Percentiles rank a stretch among this genome's conserved stretches.
phyloP scores from a whole-genome alignment of 208 protist genomes.

The Leishmania gerbilli region DNA sequence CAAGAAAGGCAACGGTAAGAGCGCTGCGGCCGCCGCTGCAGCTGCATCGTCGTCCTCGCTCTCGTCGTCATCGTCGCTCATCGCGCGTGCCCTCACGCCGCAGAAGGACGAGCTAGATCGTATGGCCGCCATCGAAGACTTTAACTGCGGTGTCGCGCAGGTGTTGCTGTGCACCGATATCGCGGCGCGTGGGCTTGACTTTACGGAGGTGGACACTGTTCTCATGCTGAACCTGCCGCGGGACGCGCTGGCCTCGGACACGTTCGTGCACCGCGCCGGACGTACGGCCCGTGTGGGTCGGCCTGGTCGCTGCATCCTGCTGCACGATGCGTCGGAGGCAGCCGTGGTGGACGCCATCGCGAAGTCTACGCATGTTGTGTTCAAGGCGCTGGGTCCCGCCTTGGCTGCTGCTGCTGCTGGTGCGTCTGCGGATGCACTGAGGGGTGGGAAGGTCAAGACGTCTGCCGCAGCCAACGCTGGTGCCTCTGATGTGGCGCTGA shows the following conservation, averaged over 20 bases:
- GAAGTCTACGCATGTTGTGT: slow-evolving; percentile 67
- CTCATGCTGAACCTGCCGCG: slow-evolving; percentile 96
- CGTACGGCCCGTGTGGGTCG: slow-evolving; percentile 94
- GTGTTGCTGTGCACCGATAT: slow-evolving; percentile 96
- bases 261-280: slow-evolving; percentile 97
- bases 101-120: slow-evolving; percentile 70
- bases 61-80: slow-evolving; percentile 18
- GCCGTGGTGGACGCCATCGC: slow-evolving; percentile 52
- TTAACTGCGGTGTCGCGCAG: slow-evolving; percentile 62
- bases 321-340: slow-evolving; percentile 56
- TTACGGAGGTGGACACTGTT: slow-evolving; percentile 94
- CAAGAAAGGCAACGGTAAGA: slow-evolving; percentile 25
- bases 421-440: neutral
- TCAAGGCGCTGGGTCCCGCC: slow-evolving; percentile 45
- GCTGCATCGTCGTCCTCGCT: neutral
- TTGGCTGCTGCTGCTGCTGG: slow-evolving; percentile 17
- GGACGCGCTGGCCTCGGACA: slow-evolving; percentile 72
- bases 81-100: slow-evolving; percentile 57
- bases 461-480: neutral
- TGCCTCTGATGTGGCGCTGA: neutral
- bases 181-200: slow-evolving; percentile 95
- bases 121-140: slow-evolving; percentile 81
- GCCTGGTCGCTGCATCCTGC: slow-evolving; percentile 90
- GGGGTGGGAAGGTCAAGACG: slow-evolving; percentile 9
- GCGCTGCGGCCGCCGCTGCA: neutral